phyloP scores from a whole-genome alignment of 2,329 filamentous ascomycete species.

The Fusarium sp. region DNA sequence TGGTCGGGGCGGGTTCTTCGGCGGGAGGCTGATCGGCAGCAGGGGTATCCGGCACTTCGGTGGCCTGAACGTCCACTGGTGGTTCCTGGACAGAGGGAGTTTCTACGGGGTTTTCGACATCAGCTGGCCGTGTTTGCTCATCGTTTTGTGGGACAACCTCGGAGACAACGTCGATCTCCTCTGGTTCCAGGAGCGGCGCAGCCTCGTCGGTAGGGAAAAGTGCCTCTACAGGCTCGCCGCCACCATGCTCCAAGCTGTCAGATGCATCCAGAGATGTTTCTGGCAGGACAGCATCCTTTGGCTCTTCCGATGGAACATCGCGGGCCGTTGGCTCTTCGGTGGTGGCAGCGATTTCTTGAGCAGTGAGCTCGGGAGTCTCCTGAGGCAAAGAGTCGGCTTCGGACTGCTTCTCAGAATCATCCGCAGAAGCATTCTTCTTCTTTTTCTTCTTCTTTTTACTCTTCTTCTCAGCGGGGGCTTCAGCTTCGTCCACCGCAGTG shows the following conservation, averaged over 20 bases:
- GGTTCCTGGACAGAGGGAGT: slow-evolving; percentile 31
- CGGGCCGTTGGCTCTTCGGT: background rate
- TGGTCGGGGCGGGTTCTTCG: slow-evolving; percentile 18
- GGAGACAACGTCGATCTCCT: slow-evolving; percentile 22
- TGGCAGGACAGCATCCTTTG: slow-evolving; percentile 6
- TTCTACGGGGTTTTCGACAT: slow-evolving; percentile 39
- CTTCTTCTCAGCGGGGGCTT: slow-evolving; percentile 33
- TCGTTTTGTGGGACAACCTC: slow-evolving; percentile 32
- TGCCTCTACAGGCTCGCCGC: slow-evolving; percentile 10
- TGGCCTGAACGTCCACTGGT: slow-evolving; percentile 22
- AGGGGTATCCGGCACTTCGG: slow-evolving; percentile 16
- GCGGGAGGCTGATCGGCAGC: slow-evolving; percentile 17
- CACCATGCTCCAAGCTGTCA: slow-evolving; percentile 8
- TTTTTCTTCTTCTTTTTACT: slow-evolving; percentile 53
- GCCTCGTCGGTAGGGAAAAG: slow-evolving; percentile 14
- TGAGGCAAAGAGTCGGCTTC: slow-evolving; percentile 21
- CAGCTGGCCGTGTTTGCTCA: slow-evolving; percentile 40
- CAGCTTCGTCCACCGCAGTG: slow-evolving; percentile 1
- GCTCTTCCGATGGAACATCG: background rate
- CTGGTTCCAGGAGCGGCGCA: slow-evolving; percentile 14
- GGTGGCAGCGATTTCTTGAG: background rate
- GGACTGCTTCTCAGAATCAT: slow-evolving; percentile 25
- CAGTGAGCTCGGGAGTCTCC: slow-evolving; percentile 9
- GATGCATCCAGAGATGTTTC: slow-evolving; percentile 8
- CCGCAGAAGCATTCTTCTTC: slow-evolving; percentile 27